Conservation (phyloP, 148 eudicot species). For the Rhododendron ferrugineum region DNA sequence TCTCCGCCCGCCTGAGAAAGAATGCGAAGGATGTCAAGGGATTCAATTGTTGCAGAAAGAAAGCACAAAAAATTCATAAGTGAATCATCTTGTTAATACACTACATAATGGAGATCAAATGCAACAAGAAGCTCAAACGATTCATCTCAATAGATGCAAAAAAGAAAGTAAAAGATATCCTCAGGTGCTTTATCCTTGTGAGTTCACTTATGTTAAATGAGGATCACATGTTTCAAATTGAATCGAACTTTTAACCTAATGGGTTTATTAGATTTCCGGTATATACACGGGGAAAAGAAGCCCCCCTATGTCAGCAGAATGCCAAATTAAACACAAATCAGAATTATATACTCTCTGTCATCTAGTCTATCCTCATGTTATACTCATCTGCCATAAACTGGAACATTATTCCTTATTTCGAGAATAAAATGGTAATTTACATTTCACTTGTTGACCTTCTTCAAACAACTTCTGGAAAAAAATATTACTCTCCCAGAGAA, state of each 20-base stretch:
- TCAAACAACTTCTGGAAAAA: neutral
- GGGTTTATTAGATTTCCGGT: neutral
- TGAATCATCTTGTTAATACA: constrained; percentile 4
- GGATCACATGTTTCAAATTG: neutral
- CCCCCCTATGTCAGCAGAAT: neutral
- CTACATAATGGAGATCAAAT: neutral
- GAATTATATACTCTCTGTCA: neutral
- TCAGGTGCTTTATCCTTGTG: neutral
- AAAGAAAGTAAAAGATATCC: neutral
- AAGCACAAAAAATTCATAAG: constrained; percentile 3
- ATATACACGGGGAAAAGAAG: neutral
- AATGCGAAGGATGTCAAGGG: constrained; percentile 87
- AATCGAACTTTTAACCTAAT: neutral
- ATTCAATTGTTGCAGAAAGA: constrained; percentile 61
- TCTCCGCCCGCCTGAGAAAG: constrained; percentile 98
- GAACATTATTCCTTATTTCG: neutral
- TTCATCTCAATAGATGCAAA: neutral
- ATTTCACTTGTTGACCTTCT: neutral
- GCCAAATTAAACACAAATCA: neutral
- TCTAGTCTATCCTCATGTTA: neutral
- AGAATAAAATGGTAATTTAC: neutral
- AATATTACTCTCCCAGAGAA: neutral
- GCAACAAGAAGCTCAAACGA: neutral
- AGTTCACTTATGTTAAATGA: neutral
- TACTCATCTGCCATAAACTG: neutral